Evolutionary conservation across 176 grass and related monocot genomes (phyloP).

Genomic region (Aegilops speltoides): DNA sequence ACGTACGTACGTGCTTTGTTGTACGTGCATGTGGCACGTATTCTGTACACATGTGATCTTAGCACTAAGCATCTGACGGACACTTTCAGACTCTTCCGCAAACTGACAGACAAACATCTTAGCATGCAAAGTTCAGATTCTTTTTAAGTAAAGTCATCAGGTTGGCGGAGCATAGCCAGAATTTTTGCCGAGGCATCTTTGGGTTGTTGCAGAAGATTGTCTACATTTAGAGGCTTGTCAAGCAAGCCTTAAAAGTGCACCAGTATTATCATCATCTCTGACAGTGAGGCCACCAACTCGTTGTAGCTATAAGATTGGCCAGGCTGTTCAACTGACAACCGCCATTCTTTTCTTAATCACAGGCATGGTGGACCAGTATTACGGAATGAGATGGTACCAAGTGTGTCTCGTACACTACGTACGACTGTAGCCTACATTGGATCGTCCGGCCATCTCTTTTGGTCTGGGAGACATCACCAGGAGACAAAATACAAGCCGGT

Average conservation of each 20-base stretch:
- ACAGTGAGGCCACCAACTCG: constrained; percentile 14
- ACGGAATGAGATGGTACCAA: constrained; percentile 12
- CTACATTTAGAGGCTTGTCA: constrained; percentile 19
- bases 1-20: background rate
- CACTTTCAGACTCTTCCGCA: background rate
- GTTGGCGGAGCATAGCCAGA: too few species aligned
- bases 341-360: constrained; percentile 18
- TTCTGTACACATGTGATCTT: background rate
- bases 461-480: background rate
- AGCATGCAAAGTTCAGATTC: background rate
- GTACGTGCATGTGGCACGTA: background rate
- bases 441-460: constrained; percentile 15
- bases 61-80: background rate
- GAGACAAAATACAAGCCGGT: constrained; percentile 9
- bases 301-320: constrained; percentile 24
- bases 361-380: background rate
- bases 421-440: constrained; percentile 2
- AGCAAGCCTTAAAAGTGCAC: background rate
- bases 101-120: background rate
- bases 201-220: background rate
- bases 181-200: background rate
- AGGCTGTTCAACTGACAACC: constrained; percentile 8
- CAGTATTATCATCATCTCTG: background rate
- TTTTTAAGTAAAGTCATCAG: background rate
- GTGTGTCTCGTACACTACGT: background rate